Percentiles rank a stretch among this genome's conserved stretches.
Evolutionary conservation across 2,329 filamentous ascomycete genomes (phyloP).

Genomic region (Periconia digitata): DNA sequence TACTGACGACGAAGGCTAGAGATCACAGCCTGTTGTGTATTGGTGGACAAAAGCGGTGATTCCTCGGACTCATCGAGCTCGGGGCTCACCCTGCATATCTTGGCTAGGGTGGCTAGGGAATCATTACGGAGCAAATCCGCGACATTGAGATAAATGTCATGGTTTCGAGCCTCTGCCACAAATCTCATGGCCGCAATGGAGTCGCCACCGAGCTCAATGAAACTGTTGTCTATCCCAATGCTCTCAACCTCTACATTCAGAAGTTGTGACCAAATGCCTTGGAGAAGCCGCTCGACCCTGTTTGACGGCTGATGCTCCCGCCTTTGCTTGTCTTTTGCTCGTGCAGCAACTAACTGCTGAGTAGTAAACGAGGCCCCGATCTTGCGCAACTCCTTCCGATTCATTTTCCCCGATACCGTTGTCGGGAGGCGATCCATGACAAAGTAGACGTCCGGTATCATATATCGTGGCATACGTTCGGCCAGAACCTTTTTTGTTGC

Average conservation of each 20-base stretch:
- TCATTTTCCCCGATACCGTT: constrained; percentile 18
- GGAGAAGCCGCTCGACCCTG: no score
- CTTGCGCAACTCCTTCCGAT: neutral
- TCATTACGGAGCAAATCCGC: constrained; percentile 4
- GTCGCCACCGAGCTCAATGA: constrained; percentile 2
- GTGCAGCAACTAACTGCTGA: neutral
- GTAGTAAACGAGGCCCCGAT: neutral
- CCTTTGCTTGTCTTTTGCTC: no score
- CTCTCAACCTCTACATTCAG: neutral
- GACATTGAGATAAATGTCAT: neutral
- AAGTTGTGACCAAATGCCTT: neutral
- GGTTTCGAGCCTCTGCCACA: neutral
- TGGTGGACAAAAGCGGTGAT: no score
- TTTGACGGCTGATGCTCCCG: no score
- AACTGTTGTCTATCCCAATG: constrained; percentile 45
- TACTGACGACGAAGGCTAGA: no score
- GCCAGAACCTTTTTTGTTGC: neutral
- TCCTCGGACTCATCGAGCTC: no score
- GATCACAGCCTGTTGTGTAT: no score
- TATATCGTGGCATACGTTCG: constrained; percentile 1
- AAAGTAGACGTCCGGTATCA: constrained; percentile 8
- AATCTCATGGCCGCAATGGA: constrained; percentile 8
- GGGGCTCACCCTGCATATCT: no score
- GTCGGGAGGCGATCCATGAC: constrained; percentile 13
- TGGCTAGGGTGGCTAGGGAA: no score